Evolutionary conservation across 345 rosid genomes (phyloP).

Genomic region (Lenwebbia sp.): DNA sequence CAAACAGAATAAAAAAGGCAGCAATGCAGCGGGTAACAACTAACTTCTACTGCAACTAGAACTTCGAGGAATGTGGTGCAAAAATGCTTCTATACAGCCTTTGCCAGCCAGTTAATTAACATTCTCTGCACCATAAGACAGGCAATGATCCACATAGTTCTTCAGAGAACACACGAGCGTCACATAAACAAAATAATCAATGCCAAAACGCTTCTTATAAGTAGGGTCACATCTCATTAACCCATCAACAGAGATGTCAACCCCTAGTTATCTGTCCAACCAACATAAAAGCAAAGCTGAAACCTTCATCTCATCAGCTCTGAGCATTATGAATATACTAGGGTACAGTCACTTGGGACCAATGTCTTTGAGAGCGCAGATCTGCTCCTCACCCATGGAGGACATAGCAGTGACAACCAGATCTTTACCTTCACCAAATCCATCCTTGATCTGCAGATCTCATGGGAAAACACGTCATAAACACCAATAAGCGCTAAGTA

Average conservation of each 20-base stretch:
- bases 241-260: not conserved
- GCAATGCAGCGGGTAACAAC: not conserved
- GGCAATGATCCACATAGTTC: not conserved
- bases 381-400: conserved; percentile 46
- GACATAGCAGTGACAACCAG: conserved; percentile 38
- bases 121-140: not conserved
- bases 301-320: not conserved
- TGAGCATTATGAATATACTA: not conserved
- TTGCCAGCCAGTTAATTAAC: not conserved
- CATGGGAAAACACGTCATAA: not conserved
- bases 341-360: conserved; percentile 17
- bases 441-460: conserved; percentile 27
- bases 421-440: conserved; percentile 34
- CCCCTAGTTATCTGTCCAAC: not conserved
- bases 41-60: not conserved
- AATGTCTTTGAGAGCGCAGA: conserved; percentile 37
- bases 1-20: not conserved
- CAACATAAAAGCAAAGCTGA: not conserved
- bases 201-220: not conserved
- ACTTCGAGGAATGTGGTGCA: not conserved
- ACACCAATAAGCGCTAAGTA: not conserved
- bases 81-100: not conserved
- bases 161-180: not conserved
- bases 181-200: not conserved
- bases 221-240: not conserved